Percentiles rank a stretch among this genome's conserved stretches.
These are phyloP conservation scores for Calophaca sinica DNA, from an alignment of 306 rosid genomes.

Conservation along the genomic window DNA sequence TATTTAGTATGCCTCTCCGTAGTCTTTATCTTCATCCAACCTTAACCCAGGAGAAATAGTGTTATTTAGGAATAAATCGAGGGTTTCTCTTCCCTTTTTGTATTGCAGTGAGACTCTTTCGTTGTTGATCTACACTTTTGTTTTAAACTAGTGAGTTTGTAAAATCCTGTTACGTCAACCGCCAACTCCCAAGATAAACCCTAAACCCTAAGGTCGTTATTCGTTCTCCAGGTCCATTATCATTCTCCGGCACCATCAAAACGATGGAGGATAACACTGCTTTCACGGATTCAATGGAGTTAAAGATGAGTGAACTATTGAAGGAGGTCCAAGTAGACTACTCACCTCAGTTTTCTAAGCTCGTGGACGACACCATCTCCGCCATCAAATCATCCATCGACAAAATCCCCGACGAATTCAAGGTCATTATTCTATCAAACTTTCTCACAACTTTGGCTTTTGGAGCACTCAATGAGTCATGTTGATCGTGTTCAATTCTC, in stretches of 20 bases:
- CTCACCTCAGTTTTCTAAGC: conserved; percentile 53
- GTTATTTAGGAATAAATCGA: no score
- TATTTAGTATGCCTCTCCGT: no score
- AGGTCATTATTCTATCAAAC: conserved; percentile 44
- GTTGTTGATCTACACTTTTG: no score
- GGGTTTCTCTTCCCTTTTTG: no score
- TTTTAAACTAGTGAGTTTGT: no score
- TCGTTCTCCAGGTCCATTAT: not conserved
- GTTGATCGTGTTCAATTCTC: conserved; percentile 9
- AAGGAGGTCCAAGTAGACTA: conserved; percentile 65
- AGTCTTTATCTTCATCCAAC: no score
- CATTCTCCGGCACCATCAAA: no score
- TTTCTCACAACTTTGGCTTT: not conserved
- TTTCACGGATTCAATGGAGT: conserved; percentile 50
- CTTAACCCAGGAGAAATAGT: no score
- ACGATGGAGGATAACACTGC: conserved; percentile 47
- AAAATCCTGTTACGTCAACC: no score
- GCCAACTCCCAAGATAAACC: no score
- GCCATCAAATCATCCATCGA: conserved; percentile 63
- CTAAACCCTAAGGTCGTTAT: not conserved
- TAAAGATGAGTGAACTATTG: conserved; percentile 68
- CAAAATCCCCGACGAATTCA: conserved; percentile 63
- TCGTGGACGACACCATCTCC: conserved; percentile 62
- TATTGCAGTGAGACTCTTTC: no score
- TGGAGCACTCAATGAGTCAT: not conserved